Evolutionary conservation across 2,329 filamentous ascomycete species (phyloP), one percentile per base, ranked within the genome.

Genomic region (Neofusicoccum sp.): DNA sequence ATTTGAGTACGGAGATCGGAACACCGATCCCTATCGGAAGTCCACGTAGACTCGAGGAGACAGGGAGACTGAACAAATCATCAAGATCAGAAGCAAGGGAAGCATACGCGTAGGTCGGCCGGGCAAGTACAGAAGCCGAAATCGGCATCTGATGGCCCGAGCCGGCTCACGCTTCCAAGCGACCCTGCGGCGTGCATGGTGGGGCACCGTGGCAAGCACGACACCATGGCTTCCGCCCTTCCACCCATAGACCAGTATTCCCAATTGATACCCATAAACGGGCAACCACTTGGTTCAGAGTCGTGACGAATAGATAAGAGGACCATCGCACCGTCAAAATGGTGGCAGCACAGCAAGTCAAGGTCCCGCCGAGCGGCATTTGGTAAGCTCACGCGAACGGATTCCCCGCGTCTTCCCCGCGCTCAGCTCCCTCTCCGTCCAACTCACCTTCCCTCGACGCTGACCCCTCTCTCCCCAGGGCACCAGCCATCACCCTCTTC

Each of bases 401-500:
- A n/a, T 48, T 30, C 41, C 49, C 40, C 49, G 41, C 40, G 36
- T 24, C 49, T 44, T 26, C 30, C 26, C 41, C 49, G 38, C 47
- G 16, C 9, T 16, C 58, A 14, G n/a, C 31, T n/a, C 24, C 24
- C 16, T 47, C 8, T 2, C 12, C 3, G 24, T 26, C 5, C 28
- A 48, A 16, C 40, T 20, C 28, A 14, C 12, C 24, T 5, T n/a
- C 28, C 26, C n/a, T 16, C 28, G 12, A 53, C 48, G 38, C 14
- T 56, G 38, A 48, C 49, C 4, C n/a, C 14, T 30, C 20, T 34
- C 44, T 28, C 12, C 5, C 7, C 43, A 61, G 59, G 59, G 59
- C 51, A 26, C 78, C 78, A 26, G 76, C 78, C 6, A 71, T 80
- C 16, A 80, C 78, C 14, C 77, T 80, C 67, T 80, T 78, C 69